Evolutionary conservation across 805 yeast species (phyloP), one percentile per base, ranked within the genome.

Genomic region (Wickerhamiella kurtzmanii): DNA sequence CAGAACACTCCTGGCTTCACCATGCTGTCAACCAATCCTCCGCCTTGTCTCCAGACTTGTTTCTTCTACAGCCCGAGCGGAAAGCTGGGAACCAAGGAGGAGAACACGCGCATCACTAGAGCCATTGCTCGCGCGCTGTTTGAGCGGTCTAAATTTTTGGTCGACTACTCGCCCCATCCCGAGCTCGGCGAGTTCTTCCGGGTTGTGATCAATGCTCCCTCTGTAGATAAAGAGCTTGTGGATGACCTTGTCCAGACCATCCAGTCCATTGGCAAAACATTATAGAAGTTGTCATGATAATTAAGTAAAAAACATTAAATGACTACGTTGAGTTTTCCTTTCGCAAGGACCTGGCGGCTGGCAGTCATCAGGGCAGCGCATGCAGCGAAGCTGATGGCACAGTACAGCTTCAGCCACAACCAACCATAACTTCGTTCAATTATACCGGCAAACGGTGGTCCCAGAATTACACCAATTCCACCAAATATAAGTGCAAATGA

Each of bases 41-140:
- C 89, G 3, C 85, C 86, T 25, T 82, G 94, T 58, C 64, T 83
- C 44, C 95, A 84, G 62, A 87, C 83, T 2, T 85, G 95, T 53
- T 85, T 85, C 67, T 82, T 79, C 62, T 82, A 76, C 62, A 68
- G 72, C 28, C 81, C 82, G 0, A 45, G 48, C 5, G 69, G 66
- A 19, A 44, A 54, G 2, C 57, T 63, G 37, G 53, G 52, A 2
- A 53, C 62, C 37, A 59, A 63, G 28, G 63, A 60, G 11, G 59
- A 60, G 32, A 76, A 73, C 62, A 77, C 87, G 1, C 60, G 55
- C 18, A 64, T 67, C 20, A 85, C 95, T 0, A 66, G 89, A 39
- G 61, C 56, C 50, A 79, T 85, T 48, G 82, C 83, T 2, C 59
- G 72, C 8, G 70, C 69, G 51, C 67, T 84, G 47, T 86, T 80